Base-by-base conservation (phyloP, 441 rosid species). In the Syzygium syzygioides region DNA sequence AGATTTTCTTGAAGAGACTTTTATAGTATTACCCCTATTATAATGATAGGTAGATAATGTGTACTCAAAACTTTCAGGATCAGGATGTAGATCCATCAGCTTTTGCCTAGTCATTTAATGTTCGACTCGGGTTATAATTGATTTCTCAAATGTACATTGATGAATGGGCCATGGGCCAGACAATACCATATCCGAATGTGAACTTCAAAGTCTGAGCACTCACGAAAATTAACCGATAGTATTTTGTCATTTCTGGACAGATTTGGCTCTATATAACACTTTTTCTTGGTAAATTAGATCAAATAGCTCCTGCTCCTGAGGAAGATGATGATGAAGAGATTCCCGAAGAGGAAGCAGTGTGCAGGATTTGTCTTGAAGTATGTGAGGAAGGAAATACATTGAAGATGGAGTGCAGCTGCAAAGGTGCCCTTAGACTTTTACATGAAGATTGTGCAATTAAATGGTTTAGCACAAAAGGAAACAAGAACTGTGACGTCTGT, bases 361-460 rank as follows among this genome's bases (percentile, higher is more conserved):
- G 99, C 92, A 92, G 99, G 94, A 97, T 97, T 88, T 97, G 99
- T 92, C 91, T 95, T 34, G 99, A 96, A 68, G 94, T 79, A 62
- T 97, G 98, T 64, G 94, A 96, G 87, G 99, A 96, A 92, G 95
- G 94, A 62, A 97, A 95, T 92, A 97, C 96, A 4, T 94, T 97
- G 88, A 97, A 96, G 94, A 95, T 95, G 99, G 99, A 97, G 92
- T 97, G 99, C 94, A 94, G 98, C 89, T 97, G 99, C 95, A 96
- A 95, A 93, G 99, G 99, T 54, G 98, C 90, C 88, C 99, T 97
- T 64, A 93, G 94, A 87, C 99, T 97, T 32, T 93, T 97, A 53
- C 99, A 97, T 37, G 97, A 96, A 91, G 95, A 92, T 52, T 97
- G 99, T 89, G 99, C 99, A 57, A 79, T 96, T 87, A 95, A 90